These are phyloP conservation scores for Neurospora pannonica DNA, from an alignment of 495 filamentous ascomycete genomes.

Conservation along the genomic window DNA sequence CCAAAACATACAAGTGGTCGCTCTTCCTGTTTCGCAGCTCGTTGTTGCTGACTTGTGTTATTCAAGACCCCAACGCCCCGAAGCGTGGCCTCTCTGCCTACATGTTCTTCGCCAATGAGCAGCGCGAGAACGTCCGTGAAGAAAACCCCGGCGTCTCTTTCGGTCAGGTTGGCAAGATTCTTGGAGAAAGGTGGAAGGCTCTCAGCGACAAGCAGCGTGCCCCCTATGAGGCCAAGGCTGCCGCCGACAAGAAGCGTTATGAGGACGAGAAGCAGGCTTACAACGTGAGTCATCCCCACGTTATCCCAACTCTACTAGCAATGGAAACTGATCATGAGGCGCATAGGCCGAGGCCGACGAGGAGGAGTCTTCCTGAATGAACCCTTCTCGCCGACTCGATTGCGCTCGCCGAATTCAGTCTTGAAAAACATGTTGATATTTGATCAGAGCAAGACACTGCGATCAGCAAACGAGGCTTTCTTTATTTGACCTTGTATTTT, in stretches of 20 bases:
- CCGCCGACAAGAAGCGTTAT: conserved; percentile 94
- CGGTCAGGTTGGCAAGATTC: conserved; percentile 93
- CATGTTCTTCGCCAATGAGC: conserved; percentile 99
- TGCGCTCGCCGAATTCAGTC: conserved; percentile 21
- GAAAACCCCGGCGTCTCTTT: conserved; percentile 98
- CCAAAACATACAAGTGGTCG: neutral
- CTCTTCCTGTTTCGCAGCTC: neutral
- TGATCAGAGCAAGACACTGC: conserved; percentile 15
- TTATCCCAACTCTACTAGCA: neutral
- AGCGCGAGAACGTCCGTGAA: conserved; percentile 93
- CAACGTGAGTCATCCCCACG: conserved; percentile 49
- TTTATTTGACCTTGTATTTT: conserved; percentile 31
- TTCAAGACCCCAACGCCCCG: conserved; percentile 87
- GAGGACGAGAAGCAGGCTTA: conserved; percentile 94
- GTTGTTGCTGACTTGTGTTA: neutral
- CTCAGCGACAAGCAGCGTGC: conserved; percentile 77
- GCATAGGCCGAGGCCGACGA: conserved; percentile 42
- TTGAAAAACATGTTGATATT: conserved; percentile 17
- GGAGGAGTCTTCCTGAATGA: conserved; percentile 28
- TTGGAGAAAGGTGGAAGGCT: conserved; percentile 97
- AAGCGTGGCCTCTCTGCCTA: conserved; percentile 99
- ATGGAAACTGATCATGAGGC: conserved; percentile 18
- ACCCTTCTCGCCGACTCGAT: conserved; percentile 21
- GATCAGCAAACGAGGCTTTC: conserved; percentile 10
- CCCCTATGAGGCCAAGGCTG: conserved; percentile 94